Evolutionary conservation across 805 yeast species (phyloP).

Genomic region (Candida oleophila): DNA sequence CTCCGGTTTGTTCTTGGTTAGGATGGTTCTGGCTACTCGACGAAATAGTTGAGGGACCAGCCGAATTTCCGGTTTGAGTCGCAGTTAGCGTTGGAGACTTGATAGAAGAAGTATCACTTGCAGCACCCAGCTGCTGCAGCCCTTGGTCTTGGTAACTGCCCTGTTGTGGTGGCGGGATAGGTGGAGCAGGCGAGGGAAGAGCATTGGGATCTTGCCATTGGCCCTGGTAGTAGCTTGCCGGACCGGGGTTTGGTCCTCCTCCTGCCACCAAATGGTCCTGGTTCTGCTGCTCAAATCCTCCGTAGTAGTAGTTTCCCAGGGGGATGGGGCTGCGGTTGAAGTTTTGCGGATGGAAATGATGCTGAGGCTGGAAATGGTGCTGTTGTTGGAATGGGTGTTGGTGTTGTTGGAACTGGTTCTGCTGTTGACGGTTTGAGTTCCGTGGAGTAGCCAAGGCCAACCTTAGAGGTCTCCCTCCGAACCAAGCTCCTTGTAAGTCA

Average conservation of each 20-base stretch:
- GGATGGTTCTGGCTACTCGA: not conserved
- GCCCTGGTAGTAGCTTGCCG: not conserved
- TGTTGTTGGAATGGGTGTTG: conserved; percentile 10
- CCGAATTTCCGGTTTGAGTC: not conserved
- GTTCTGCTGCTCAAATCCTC: not conserved
- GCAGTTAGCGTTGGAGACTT: not conserved
- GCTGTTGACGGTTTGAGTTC: conserved; percentile 27
- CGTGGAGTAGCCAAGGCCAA: conserved; percentile 82
- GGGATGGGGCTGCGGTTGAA: conserved; percentile 9
- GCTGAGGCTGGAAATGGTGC: conserved; percentile 5
- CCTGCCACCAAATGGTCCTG: not conserved
- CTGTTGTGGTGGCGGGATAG: not conserved
- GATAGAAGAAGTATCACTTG: not conserved
- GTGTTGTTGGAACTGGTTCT: conserved; percentile 15
- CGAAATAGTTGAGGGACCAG: not conserved
- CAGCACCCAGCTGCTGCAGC: not conserved
- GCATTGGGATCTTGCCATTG: conserved; percentile 6
- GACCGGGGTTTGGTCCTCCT: not conserved
- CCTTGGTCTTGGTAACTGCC: not conserved
- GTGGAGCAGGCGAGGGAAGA: not conserved
- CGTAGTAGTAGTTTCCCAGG: not conserved
- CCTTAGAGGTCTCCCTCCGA: conserved; percentile 73
- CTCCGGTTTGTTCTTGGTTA: conserved; percentile 5
- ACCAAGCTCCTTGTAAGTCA: conserved; percentile 79
- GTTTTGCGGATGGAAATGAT: conserved; percentile 8